Conservation (phyloP, 495 filamentous ascomycete genomes). For the Penicillium flavigenum region DNA sequence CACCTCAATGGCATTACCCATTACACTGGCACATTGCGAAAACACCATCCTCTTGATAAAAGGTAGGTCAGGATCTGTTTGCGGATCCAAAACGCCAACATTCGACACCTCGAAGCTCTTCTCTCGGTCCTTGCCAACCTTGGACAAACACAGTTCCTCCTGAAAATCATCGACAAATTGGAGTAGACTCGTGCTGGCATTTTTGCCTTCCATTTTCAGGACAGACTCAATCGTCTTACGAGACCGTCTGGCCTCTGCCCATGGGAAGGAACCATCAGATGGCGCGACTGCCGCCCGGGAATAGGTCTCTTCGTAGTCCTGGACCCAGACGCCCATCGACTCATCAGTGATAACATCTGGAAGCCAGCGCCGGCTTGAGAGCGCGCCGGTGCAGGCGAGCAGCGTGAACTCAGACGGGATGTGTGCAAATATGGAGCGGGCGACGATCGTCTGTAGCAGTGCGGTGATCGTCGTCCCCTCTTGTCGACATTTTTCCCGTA, state of each 20-base stretch:
- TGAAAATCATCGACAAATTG: constrained; percentile 38
- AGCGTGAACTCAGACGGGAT: constrained; percentile 25
- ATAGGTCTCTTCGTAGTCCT: constrained; percentile 25
- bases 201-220: constrained; percentile 32
- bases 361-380: constrained; percentile 40
- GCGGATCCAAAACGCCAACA: constrained; percentile 36
- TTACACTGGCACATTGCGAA: constrained; percentile 47
- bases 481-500: constrained; percentile 30
- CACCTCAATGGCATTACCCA: constrained; percentile 37
- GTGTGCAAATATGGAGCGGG: constrained; percentile 34
- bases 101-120: constrained; percentile 48
- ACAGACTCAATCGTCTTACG: constrained; percentile 29
- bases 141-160: constrained; percentile 30
- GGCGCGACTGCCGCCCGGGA: constrained; percentile 4
- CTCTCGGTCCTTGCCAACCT: constrained; percentile 35
- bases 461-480: constrained; percentile 41
- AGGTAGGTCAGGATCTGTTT: constrained; percentile 23
- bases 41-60: constrained; percentile 40
- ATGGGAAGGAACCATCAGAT: constrained; percentile 25
- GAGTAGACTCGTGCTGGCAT: constrained; percentile 37
- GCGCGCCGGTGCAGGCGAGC: constrained; percentile 24
- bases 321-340: constrained; percentile 42
- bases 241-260: constrained; percentile 40
- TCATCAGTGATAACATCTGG: constrained; percentile 34
- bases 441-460: constrained; percentile 34